These are phyloP conservation scores for Suillus bovinus DNA, from an alignment of 768 basidiomycete genomes.

Conservation along the genomic window DNA sequence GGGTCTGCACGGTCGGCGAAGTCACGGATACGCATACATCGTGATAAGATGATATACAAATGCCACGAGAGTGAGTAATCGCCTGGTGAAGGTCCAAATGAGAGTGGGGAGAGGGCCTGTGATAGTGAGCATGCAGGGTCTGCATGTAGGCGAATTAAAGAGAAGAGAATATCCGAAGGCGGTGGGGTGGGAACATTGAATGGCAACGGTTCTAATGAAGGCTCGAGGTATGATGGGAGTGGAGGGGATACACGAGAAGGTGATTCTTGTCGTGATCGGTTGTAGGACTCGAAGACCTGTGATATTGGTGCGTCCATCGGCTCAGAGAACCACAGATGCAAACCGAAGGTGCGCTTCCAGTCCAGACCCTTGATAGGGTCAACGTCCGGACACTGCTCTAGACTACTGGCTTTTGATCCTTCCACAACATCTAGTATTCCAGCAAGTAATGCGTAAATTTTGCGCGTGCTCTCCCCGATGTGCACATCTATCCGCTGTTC, in stretches of 20 bases:
- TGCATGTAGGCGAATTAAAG: slow-evolving; percentile 76
- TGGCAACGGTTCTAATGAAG: slow-evolving; percentile 22
- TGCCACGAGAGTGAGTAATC: slow-evolving; percentile 92
- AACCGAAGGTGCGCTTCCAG: slow-evolving; percentile 92
- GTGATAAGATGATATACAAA: slow-evolving; percentile 83
- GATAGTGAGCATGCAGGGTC: slow-evolving; percentile 72
- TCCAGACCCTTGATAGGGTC: slow-evolving; percentile 74
- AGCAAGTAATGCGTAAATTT: slow-evolving; percentile 80
- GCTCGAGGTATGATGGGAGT: slow-evolving; percentile 57
- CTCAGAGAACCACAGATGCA: slow-evolving; percentile 87
- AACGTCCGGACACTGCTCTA: slow-evolving; percentile 56
- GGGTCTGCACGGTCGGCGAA: slow-evolving; percentile 77
- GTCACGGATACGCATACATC: slow-evolving; percentile 81
- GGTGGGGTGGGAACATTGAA: slow-evolving; percentile 48
- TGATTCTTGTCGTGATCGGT: slow-evolving; percentile 39
- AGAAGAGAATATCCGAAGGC: slow-evolving; percentile 73
- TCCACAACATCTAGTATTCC: slow-evolving; percentile 68
- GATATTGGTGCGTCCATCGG: slow-evolving; percentile 69
- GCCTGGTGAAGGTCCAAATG: slow-evolving; percentile 71
- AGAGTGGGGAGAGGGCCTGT: slow-evolving; percentile 67
- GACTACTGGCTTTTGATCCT: slow-evolving; percentile 51
- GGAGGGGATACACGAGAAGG: slow-evolving; percentile 50
- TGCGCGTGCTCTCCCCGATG: slow-evolving; percentile 66
- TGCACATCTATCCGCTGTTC: slow-evolving; percentile 72
- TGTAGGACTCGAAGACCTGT: slow-evolving; percentile 67